These are phyloP conservation scores for Aureobasidium sp. DNA, from an alignment of 2,329 filamentous ascomycete species.

Conservation along the genomic window DNA sequence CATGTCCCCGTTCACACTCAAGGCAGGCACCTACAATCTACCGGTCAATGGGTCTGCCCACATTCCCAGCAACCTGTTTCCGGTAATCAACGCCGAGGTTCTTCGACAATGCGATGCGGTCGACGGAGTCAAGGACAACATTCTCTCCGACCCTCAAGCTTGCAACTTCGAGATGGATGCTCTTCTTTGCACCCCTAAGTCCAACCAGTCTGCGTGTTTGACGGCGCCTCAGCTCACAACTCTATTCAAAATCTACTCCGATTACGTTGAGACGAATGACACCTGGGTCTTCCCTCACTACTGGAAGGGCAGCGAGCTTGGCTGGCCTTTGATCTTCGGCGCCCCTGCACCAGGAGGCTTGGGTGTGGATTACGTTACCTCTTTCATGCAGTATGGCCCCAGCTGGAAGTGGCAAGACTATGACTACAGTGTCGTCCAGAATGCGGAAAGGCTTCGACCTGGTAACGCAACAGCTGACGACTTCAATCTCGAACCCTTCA, in stretches of 20 bases:
- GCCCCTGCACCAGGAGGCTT: constrained; percentile 2
- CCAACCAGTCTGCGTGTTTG: constrained; percentile 48
- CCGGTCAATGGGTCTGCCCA: constrained; percentile 50
- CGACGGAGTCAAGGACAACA: constrained; percentile 54
- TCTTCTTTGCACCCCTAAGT: constrained; percentile 39
- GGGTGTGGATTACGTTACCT: neutral
- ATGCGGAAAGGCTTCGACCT: constrained; percentile 44
- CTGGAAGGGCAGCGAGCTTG: constrained; percentile 50
- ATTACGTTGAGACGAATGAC: constrained; percentile 45
- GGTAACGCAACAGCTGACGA: constrained; percentile 38
- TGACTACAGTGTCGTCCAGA: constrained; percentile 43
- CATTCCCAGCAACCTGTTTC: constrained; percentile 48
- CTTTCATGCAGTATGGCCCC: constrained; percentile 31
- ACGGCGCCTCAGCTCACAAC: constrained; percentile 49
- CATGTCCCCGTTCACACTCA: constrained; percentile 50
- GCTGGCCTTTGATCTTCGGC: constrained; percentile 46
- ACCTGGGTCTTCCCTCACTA: constrained; percentile 48
- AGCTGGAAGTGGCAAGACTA: constrained; percentile 51
- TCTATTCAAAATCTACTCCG: constrained; percentile 46
- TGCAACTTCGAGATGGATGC: constrained; percentile 47
- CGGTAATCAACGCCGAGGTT: constrained; percentile 48
- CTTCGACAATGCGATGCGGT: constrained; percentile 57
- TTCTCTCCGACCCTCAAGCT: constrained; percentile 50
- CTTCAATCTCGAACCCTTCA: constrained; percentile 42
- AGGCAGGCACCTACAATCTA: constrained; percentile 54